Percentiles rank a stretch among this genome's conserved stretches.
phyloP scores from a whole-genome alignment of 805 yeast genomes.

The Saccharomycopsis fermentans region DNA sequence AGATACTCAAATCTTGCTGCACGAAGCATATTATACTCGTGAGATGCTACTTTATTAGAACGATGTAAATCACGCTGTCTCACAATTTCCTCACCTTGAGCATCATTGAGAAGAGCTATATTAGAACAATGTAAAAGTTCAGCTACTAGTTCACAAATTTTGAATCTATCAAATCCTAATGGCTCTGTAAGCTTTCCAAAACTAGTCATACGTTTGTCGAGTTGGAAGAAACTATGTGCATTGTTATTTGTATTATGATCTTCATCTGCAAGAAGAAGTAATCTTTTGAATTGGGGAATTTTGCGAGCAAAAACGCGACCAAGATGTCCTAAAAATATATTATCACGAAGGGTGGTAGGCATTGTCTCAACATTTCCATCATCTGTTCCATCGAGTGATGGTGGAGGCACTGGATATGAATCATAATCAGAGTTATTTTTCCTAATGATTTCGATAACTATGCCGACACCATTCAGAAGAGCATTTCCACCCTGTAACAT shows the following conservation, averaged over 20 bases:
- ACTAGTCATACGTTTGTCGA: slow-evolving; percentile 29
- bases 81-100: slow-evolving; percentile 57
- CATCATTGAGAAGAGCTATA: slow-evolving; percentile 82
- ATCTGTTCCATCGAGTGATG: slow-evolving; percentile 30
- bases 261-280: slow-evolving; percentile 24
- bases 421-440: slow-evolving; percentile 96
- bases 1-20: slow-evolving; percentile 14
- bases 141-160: slow-evolving; percentile 85
- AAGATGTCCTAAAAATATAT: slow-evolving; percentile 82
- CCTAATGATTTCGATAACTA: slow-evolving; percentile 85
- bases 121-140: slow-evolving; percentile 95
- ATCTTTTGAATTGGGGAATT: slow-evolving; percentile 49
- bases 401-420: slow-evolving; percentile 71
- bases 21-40: slow-evolving; percentile 20
- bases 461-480: slow-evolving; percentile 87
- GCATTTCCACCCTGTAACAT: slow-evolving; percentile 84
- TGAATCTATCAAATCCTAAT: slow-evolving; percentile 84
- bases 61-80: slow-evolving; percentile 61
- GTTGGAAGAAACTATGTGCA: slow-evolving; percentile 8
- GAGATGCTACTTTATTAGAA: slow-evolving; percentile 33
- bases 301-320: slow-evolving; percentile 67
- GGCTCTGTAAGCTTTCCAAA: slow-evolving; percentile 55
- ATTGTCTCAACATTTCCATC: slow-evolving; percentile 50
- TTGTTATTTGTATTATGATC: slow-evolving; percentile 3
- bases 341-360: slow-evolving; percentile 89